Conservation (phyloP, 805 yeast species). For the Saturnispora diversa region DNA sequence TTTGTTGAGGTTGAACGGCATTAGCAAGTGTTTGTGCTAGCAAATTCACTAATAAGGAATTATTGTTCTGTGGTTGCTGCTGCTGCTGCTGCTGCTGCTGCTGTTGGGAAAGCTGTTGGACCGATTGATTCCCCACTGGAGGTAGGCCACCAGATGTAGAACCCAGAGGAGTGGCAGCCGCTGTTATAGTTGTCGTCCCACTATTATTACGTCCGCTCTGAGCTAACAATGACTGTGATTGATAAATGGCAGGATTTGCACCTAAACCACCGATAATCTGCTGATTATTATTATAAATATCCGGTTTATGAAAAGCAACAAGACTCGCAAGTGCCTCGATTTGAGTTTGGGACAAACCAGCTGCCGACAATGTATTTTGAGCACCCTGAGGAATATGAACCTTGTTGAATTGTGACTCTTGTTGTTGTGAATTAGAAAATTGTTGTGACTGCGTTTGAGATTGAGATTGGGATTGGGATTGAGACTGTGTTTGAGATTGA, state of each 20-base stretch:
- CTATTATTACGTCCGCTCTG: slow-evolving; percentile 7
- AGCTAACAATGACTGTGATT: slow-evolving; percentile 2
- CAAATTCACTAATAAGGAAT: slow-evolving; percentile 11
- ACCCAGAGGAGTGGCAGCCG: slow-evolving; percentile 3
- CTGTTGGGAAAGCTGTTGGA: slow-evolving; percentile 11
- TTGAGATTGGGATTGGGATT: slow-evolving; percentile 25
- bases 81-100: slow-evolving; percentile 12
- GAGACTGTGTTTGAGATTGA: slow-evolving; percentile 14
- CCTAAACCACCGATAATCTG: slow-evolving; percentile 3
- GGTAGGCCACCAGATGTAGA: too few relatives aligned
- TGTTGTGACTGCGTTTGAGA: slow-evolving; percentile 9
- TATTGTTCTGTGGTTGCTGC: slow-evolving; percentile 1
- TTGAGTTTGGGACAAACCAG: slow-evolving; percentile 61
- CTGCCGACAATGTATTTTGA: slow-evolving; percentile 49
- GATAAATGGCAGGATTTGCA: slow-evolving; percentile 4
- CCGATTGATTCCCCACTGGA: slow-evolving; percentile 5
- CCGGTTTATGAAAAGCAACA: slow-evolving; percentile 53
- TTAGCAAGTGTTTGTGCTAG: slow-evolving; percentile 12
- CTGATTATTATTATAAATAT: slow-evolving; percentile 10
- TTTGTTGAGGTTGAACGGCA: slow-evolving; percentile 13
- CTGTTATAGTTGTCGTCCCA: slow-evolving; percentile 5
- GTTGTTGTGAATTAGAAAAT: neutral
- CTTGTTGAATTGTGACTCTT: too few relatives aligned
- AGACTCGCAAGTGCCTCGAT: slow-evolving; percentile 67
- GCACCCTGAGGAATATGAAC: slow-evolving; percentile 72